Base-by-base conservation (phyloP, 139 green algal species). In the Diplosphaera chodatii region DNA sequence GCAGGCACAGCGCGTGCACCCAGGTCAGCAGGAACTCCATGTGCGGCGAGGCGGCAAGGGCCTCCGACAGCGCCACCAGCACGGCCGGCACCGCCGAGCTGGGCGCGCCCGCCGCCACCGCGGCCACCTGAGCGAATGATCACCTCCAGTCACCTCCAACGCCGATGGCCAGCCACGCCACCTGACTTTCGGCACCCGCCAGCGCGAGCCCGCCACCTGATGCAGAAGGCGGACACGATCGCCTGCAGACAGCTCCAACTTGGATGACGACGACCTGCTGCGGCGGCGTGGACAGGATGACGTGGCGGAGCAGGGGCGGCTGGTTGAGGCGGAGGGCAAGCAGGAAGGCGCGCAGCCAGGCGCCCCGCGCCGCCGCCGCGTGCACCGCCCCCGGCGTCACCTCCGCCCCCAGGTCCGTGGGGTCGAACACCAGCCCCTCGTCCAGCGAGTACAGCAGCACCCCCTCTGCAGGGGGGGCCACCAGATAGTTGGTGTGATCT, bases 361-460 rank as follows among this genome's bases (percentile, higher is more conserved):
- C 70, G 30, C 81, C 70, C 16, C 40, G 41, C 6, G 13, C 33
- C 27, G 70, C 16, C 1, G 68, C 74, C 41, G n/a, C 62, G 28
- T 37, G 66, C 66, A 75, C 84, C 16, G 87, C 84, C 3, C 69
- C 81, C 3, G 95, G 94, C 3, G 94, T 99, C 8, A 97, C 77
- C 63, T 95, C 90, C 77, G 96, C 84, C 15, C 86, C 88, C 23
- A 99, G 83, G 80, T 98, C 93, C 0, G 88, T 94, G 1, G 94
- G 94, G 76, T 99, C 94, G 74, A 99, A 99, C n/a, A 88, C 69
- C 40, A 89, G 15, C 29, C 73, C 80, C 6, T 86, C 77, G 76
- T 97, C 94, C 37, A 93, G 74, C 37, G 78, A 78, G 82, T 96
- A 98, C 29, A 99, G 33, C 67, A 97, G 78, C 55, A 99, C 63